phyloP scores from a whole-genome alignment of 2,329 filamentous ascomycete species.

The Geoglossum cookeanum region DNA sequence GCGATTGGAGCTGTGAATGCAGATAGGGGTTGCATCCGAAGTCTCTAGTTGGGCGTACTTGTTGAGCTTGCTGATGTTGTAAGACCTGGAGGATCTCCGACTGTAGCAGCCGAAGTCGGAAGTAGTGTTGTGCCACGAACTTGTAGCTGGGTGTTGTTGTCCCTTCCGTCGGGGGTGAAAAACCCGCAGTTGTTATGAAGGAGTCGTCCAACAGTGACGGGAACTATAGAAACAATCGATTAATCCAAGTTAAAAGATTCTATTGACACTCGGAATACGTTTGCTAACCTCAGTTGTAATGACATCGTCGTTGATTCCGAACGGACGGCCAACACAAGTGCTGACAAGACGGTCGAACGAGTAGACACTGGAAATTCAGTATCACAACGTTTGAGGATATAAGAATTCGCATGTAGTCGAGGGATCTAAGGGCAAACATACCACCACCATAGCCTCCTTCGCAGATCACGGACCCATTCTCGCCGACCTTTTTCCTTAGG shows the following conservation, averaged over 20 bases:
- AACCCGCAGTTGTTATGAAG: slow-evolving; percentile 65
- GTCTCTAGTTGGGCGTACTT: slow-evolving; percentile 46
- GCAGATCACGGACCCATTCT: slow-evolving; percentile 71
- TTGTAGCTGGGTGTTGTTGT: slow-evolving; percentile 61
- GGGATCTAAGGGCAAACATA: background rate
- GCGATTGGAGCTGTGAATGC: slow-evolving; percentile 60
- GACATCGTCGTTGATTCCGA: slow-evolving; percentile 89
- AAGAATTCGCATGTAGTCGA: background rate
- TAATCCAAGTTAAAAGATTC: background rate
- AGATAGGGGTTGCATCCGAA: slow-evolving; percentile 52
- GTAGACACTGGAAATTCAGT: slow-evolving; percentile 38
- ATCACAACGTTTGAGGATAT: background rate
- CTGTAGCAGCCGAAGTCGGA: slow-evolving; percentile 70
- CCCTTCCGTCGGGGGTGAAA: slow-evolving; percentile 40
- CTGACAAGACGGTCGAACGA: slow-evolving; percentile 88
- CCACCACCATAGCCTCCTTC: slow-evolving; percentile 86
- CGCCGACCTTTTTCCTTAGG: slow-evolving; percentile 44
- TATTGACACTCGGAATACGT: background rate
- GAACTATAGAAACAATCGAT: slow-evolving; percentile 27
- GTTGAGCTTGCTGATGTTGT: slow-evolving; percentile 76
- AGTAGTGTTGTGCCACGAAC: slow-evolving; percentile 78
- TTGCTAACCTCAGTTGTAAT: slow-evolving; percentile 55
- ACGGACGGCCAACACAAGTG: slow-evolving; percentile 80
- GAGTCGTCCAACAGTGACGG: slow-evolving; percentile 75
- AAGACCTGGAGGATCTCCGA: slow-evolving; percentile 90